Evolutionary conservation across 192 early-diverging fungal genomes (phyloP), one percentile per base, ranked within the genome.

Genomic region (Lunasporangiospora selenospora): DNA sequence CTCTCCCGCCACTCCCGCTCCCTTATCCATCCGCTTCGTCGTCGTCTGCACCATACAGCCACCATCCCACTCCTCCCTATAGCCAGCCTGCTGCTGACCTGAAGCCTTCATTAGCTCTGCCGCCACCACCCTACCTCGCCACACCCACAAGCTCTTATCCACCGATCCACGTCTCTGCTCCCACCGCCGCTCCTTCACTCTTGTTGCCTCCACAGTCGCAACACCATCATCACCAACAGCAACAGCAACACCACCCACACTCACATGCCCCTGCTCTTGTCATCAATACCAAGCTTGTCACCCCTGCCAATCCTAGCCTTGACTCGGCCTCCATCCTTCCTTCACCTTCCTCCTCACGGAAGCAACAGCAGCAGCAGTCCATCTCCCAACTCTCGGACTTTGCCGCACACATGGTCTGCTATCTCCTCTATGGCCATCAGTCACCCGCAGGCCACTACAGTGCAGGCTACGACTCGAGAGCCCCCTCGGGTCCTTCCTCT

Each of bases 351-450:
- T 31, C 47, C 30, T 24, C 29, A 30, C 31, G 34, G 52, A 50
- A n/a, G 33, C 48, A 51, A 31, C 48, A 51, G 2, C 69, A 61
- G 41, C 51, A 73, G 7, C 69, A 73, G 19, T 51, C 69, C 42
- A 62, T 67, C 30, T 34, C 57, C n/a, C 75, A 84, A 38, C 67
- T 84, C 15, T 80, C 85, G 16, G 81, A 84, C 21, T 87, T 87
- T 58, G 83, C 80, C 3, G 77, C 85, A 36, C 78, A 81, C 24
- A 84, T 87, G 83, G 77, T 84, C 16, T 83, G 77, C 55, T 78
- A 77, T 24, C 50, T 87, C 32, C 77, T 80, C 61, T 80, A 84
- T 55, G 76, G 75, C 21, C 76, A 80, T 38, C 65, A 77, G 65
- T 42, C 75, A 21, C 66, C 67, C 19, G 62, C 75, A n/a, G n/a